Conservation (phyloP, 108 stramenopile genomes). For the Cyclotella atomus region DNA sequence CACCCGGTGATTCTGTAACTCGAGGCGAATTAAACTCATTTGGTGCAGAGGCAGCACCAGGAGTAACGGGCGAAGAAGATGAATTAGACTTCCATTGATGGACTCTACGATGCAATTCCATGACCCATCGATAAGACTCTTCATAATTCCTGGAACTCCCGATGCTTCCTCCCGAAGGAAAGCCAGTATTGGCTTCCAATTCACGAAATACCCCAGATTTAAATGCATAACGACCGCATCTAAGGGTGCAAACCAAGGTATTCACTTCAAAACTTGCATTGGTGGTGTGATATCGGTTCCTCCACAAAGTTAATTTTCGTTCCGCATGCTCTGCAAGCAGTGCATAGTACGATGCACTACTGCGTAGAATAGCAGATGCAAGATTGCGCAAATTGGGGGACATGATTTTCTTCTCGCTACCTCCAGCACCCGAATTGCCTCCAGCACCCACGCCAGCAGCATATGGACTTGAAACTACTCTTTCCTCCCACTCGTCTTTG, state of each 20-base stretch:
- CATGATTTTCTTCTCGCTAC: constrained; percentile 10
- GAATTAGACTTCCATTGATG: neutral
- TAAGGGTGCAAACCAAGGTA: constrained; percentile 35
- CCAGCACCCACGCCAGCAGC: neutral
- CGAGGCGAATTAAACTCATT: constrained; percentile 33
- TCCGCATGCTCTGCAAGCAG: constrained; percentile 40
- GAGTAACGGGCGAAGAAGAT: constrained; percentile 19
- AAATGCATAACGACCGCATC: constrained; percentile 45
- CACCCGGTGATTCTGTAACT: constrained; percentile 45
- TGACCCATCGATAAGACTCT: constrained; percentile 41
- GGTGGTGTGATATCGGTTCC: constrained; percentile 42
- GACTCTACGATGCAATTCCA: constrained; percentile 42
- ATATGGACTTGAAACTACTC: constrained; percentile 30
- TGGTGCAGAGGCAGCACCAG: constrained; percentile 7
- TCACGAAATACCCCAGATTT: constrained; percentile 46
- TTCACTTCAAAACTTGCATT: constrained; percentile 46
- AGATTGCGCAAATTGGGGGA: constrained; percentile 30
- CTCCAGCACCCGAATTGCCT: neutral
- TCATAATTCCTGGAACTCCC: constrained; percentile 23
- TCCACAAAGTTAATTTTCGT: constrained; percentile 37
- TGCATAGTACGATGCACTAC: constrained; percentile 38
- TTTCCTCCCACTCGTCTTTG: constrained; percentile 36
- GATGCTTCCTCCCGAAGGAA: neutral
- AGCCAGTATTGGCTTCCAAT: neutral
- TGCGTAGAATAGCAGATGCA: constrained; percentile 20